phyloP scores from a whole-genome alignment of 2,329 filamentous ascomycete genomes.

The Aplosporella prunicola region DNA sequence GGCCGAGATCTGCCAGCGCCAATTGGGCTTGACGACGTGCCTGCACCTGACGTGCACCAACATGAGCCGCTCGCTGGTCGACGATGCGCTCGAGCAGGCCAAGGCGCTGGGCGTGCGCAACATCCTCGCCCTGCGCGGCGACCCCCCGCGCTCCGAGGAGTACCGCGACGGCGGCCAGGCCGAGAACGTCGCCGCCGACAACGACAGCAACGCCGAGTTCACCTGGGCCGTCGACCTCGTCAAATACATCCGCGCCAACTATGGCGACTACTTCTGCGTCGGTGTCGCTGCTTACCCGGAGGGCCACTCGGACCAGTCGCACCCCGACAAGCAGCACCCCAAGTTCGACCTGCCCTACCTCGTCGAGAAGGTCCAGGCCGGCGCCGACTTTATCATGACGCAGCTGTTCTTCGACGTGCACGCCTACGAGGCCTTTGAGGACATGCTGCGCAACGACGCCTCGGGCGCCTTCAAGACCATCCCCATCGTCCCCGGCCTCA shows the following conservation, averaged over 20 bases:
- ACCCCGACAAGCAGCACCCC: constrained; percentile 65
- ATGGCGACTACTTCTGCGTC: constrained; percentile 93
- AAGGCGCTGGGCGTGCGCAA: constrained; percentile 87
- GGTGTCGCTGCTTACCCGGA: constrained; percentile 94
- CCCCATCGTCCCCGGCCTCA: constrained; percentile 85
- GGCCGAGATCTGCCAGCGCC: constrained; percentile 88
- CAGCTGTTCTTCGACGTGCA: constrained; percentile 90
- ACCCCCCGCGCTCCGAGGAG: constrained; percentile 81
- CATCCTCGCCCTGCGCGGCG: constrained; percentile 82
- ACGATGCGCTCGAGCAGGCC: constrained; percentile 81
- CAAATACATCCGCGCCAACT: constrained; percentile 71
- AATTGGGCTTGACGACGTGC: constrained; percentile 86
- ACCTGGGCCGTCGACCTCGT: constrained; percentile 84
- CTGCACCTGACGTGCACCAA: constrained; percentile 96
- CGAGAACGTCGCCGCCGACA: constrained; percentile 50
- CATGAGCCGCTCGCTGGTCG: constrained; percentile 79
- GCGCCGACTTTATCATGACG: constrained; percentile 97
- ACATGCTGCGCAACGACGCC: constrained; percentile 63
- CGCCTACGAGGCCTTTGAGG: constrained; percentile 74
- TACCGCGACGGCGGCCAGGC: constrained; percentile 49
- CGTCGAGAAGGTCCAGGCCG: constrained; percentile 81
- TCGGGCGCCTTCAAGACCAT: constrained; percentile 79
- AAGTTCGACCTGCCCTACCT: constrained; percentile 70
- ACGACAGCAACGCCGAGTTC: constrained; percentile 65
- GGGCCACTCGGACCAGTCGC: constrained; percentile 83